A percentile compares a stretch with the other conserved stretches of the same genome.
These are phyloP conservation scores for Trichoderma erinaceum DNA, from an alignment of 495 filamentous ascomycete species.

Conservation along the genomic window DNA sequence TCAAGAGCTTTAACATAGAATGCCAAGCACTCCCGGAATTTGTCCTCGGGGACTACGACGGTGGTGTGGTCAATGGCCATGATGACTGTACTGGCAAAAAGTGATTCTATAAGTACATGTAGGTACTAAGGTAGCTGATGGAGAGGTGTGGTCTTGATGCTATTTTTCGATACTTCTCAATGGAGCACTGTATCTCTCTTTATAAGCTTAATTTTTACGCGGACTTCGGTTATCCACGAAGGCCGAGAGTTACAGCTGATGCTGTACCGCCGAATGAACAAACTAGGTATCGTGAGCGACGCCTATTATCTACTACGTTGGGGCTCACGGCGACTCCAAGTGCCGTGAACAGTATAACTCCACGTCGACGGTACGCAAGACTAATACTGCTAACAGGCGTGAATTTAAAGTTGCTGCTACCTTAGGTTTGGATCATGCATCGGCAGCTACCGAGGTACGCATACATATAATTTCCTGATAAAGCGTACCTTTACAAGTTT, in stretches of 20 bases:
- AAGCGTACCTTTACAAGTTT: no score
- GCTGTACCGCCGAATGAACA: not conserved
- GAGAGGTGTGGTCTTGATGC: not conserved
- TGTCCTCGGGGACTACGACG: slow-evolving; percentile 21
- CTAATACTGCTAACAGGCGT: not conserved
- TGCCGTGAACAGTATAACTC: not conserved
- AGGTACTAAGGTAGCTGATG: not conserved
- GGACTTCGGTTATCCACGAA: not conserved
- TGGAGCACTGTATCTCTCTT: not conserved
- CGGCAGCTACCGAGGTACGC: no score
- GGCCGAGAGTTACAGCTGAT: not conserved
- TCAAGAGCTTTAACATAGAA: slow-evolving; percentile 34
- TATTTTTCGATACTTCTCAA: not conserved
- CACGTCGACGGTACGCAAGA: not conserved
- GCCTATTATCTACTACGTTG: not conserved
- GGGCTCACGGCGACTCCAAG: not conserved
- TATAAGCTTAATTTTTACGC: not conserved
- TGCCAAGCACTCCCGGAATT: slow-evolving; percentile 22
- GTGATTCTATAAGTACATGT: not conserved
- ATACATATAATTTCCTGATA: no score
- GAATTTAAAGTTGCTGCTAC: not conserved
- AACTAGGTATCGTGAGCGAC: not conserved
- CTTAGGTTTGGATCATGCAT: not conserved
- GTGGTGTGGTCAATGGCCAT: slow-evolving; percentile 27
- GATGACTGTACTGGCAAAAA: not conserved